Evolutionary conservation across 2,329 filamentous ascomycete species (phyloP).

Genomic region (Trichoderma aggressivum): DNA sequence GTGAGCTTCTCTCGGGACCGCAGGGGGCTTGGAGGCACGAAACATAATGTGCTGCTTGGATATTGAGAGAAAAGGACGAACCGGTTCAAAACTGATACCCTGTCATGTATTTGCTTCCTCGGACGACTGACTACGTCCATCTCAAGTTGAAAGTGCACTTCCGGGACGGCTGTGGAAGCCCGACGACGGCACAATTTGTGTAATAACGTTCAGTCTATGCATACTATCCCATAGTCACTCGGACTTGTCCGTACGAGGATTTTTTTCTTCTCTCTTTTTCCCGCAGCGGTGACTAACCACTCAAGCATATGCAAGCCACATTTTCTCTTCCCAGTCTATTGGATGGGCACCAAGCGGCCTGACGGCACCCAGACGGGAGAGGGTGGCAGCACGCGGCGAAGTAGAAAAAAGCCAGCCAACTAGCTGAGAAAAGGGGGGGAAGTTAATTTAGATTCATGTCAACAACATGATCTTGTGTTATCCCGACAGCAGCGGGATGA

Average conservation of each 20-base stretch:
- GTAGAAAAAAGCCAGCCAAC: neutral
- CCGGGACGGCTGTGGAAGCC: neutral
- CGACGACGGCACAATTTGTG: neutral
- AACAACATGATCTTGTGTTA: neutral
- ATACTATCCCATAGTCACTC: neutral
- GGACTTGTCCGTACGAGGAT: neutral
- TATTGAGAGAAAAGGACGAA: neutral
- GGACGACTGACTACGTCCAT: neutral
- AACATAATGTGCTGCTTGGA: neutral
- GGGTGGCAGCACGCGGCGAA: neutral
- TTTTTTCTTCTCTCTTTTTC: neutral
- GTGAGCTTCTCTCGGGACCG: neutral
- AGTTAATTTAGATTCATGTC: neutral
- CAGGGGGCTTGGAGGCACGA: neutral
- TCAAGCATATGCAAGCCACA: conserved; percentile 7
- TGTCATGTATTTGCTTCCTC: neutral
- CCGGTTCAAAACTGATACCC: neutral
- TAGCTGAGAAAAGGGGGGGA: neutral
- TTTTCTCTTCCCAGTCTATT: neutral
- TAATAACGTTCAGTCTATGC: neutral
- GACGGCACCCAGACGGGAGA: neutral
- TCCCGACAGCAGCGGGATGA: neutral
- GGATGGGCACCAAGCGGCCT: neutral
- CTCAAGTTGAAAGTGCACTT: neutral
- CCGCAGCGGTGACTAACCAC: neutral